Percentiles rank a stretch among this genome's conserved stretches.
phyloP scores from a whole-genome alignment of 2,329 filamentous ascomycete genomes.

The Pseudogymnoascus sp. region DNA sequence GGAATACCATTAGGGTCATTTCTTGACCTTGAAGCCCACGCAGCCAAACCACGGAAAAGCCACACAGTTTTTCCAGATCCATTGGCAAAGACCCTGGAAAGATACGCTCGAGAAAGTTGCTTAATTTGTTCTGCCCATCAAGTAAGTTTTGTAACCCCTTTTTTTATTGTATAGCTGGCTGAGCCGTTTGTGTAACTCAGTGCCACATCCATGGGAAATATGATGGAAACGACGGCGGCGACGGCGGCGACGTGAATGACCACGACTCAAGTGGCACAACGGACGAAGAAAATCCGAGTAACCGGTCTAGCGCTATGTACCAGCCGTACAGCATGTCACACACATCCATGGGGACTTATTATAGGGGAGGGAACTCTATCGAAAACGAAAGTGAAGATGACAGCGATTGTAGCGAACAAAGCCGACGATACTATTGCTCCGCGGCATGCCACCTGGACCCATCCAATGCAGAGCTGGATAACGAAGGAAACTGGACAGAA shows the following conservation, averaged over 20 bases:
- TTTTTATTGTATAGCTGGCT: background rate
- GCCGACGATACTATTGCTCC: background rate
- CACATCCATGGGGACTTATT: background rate
- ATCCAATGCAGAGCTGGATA: background rate
- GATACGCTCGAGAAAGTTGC: background rate
- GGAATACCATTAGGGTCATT: background rate
- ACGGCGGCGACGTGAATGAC: background rate
- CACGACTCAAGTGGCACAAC: background rate
- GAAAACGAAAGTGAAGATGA: background rate
- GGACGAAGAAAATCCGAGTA: background rate
- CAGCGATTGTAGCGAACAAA: background rate
- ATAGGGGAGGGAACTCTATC: background rate
- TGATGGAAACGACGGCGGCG: background rate
- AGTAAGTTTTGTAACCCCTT: background rate
- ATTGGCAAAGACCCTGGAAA: background rate
- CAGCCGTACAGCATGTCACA: background rate
- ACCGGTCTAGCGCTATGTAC: background rate
- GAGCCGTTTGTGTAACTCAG: background rate
- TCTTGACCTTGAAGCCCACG: background rate
- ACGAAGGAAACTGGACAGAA: background rate
- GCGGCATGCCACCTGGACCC: background rate
- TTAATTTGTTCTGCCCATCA: background rate
- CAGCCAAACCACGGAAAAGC: background rate
- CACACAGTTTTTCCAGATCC: background rate
- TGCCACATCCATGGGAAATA: background rate